Evolutionary conservation across 164 flowering plant species (phyloP), one percentile per base, ranked within the genome.

Genomic region (Taxillus chinensis): DNA sequence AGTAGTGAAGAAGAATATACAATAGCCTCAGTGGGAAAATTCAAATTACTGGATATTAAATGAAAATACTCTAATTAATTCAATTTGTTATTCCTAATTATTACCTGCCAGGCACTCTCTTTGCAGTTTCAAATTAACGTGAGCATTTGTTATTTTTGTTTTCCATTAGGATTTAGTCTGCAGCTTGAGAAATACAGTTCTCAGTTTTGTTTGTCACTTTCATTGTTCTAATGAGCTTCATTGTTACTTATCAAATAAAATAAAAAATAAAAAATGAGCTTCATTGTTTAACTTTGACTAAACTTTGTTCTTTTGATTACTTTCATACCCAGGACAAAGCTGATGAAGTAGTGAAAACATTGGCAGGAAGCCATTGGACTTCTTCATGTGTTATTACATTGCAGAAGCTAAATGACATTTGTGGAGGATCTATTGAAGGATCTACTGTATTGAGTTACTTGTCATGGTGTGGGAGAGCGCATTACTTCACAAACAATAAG

Each of bases 331-430:
- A 90, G 96, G 95, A 83, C 60, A 82, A 71, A 69, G 82, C 86
- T 46, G 79, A 60, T 46, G 77, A 79, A 62, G 81, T 83, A 46
- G 68, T 85, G 59, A 75, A 73, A 48, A 43, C 45, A 4, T 67
- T 92, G 56, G 77, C 87, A 58, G 87, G 86, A 71, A 79, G 66
- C 67, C 83, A 86, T 56, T 92, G 98, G 98, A 86, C 85, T 3
- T 74, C 85, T 59, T 79, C 75, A 39, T 88, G 92, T 66, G 65
- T 86, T 41, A 52, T 92, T 37, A 88, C 96, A 7, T 74, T 79
- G 83, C 71, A 41, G 53, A 82, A 77, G 62, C 83, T 92, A 55
- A 73, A 73, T 64, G 72, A 64, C 45, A 66, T 85, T 3, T 90
- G 93, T 71, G 76, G 79, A 63, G 95, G 90, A 49, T 40, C 70